Base-by-base conservation (phyloP, 352 stramenopile genomes). In the Phytopythium helicoides region DNA sequence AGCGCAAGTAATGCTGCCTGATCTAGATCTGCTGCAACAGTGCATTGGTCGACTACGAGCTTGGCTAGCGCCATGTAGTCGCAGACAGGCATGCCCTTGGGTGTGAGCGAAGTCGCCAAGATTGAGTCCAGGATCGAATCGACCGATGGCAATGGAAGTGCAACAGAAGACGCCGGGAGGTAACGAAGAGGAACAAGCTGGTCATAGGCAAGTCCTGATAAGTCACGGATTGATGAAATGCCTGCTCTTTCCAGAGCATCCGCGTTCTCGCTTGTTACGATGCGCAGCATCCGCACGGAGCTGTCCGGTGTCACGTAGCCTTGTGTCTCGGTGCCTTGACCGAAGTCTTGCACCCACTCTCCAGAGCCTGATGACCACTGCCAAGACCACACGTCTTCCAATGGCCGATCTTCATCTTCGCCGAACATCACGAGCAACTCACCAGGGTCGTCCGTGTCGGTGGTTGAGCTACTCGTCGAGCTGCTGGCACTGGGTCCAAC, bases 211-310 rank as follows among this genome's bases (percentile, higher is more conserved):
- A 91, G 38, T 12, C 58, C 49, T 12, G 77, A 84, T 12, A 98
- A 76, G 21, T 98, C 86, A 34, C 56, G 45, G 52, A 98, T 87
- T 26, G 75, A 89, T 10, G 74, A 62, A 25, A 98, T 68, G 15
- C 87, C 83, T 8, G 65, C 71, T 26, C 41, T 46, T 35, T 73
- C 54, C 35, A 98, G 71, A 7, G 64, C 58, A 1, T 54, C n/a
- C 7, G 84, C 71, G 46, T 95, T 64, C 0, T 63, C 40, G 23
- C 66, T 53, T 4, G 64, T 76, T 52, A 97, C 81, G 18, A 65
- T 73, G 28, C 59, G 64, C 12, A 91, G 44, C 47, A 71, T 76
- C 3, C 60, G 53, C 36, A 91, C 73, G 44, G 68, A 61, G 38
- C 76, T 86, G 22, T 56, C 67, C 0, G 71, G 61, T 11, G 61